Conservation (phyloP, 768 basidiomycete genomes). For the Filobasidium floriforme region DNA sequence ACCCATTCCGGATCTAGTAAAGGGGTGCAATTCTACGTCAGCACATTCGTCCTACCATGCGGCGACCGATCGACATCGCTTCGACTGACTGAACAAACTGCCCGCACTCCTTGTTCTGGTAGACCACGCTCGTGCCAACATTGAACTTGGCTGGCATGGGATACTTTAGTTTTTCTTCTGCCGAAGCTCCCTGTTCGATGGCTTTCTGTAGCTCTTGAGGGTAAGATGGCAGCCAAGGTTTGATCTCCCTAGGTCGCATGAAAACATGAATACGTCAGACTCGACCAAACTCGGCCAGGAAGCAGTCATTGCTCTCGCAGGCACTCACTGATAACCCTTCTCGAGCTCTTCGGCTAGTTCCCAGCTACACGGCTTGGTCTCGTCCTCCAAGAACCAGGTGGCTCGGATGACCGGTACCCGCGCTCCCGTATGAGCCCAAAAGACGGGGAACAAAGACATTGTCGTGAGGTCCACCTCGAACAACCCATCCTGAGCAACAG, state of each 20-base stretch:
- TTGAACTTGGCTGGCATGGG: constrained; percentile 35
- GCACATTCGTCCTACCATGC: neutral
- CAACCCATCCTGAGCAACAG: constrained; percentile 43
- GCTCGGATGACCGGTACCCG: constrained; percentile 46
- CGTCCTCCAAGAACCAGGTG: constrained; percentile 48
- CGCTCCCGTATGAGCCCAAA: constrained; percentile 47
- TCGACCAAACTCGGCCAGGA: too few relatives aligned
- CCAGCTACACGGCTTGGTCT: constrained; percentile 46
- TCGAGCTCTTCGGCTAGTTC: constrained; percentile 46
- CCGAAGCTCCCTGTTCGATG: constrained; percentile 41
- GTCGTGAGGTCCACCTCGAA: constrained; percentile 41
- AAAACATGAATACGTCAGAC: neutral
- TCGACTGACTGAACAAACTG: constrained; percentile 43
- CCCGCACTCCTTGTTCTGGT: constrained; percentile 46
- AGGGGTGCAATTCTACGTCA: neutral
- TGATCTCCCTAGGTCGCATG: constrained; percentile 34
- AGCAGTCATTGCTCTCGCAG: neutral
- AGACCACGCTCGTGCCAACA: constrained; percentile 33
- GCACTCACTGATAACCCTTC: constrained; percentile 42
- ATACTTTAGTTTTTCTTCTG: constrained; percentile 47
- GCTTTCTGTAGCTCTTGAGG: constrained; percentile 47
- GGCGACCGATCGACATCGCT: neutral
- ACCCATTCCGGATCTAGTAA: constrained; percentile 31
- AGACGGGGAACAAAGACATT: constrained; percentile 46
- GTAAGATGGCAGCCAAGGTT: constrained; percentile 47